Evolutionary conservation across 106 monocot species (phyloP).

Genomic region (Vanilla planifolia): DNA sequence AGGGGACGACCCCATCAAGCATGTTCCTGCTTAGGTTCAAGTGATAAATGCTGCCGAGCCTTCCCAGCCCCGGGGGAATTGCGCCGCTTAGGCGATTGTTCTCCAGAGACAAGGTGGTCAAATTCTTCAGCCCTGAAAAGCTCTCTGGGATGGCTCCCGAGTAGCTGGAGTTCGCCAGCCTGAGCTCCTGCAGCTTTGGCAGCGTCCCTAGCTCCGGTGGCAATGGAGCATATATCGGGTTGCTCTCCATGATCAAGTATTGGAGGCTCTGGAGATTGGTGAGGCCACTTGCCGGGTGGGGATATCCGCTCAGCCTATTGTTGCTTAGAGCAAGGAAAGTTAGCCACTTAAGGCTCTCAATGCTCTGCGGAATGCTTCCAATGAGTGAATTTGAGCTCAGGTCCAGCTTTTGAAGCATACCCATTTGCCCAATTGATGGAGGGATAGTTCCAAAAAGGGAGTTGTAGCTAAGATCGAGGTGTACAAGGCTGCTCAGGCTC

Average conservation of each 20-base stretch:
- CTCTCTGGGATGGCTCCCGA: constrained; percentile 55
- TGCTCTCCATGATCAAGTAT: constrained; percentile 77
- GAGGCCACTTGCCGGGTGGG: constrained; percentile 30
- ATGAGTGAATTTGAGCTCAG: constrained; percentile 66
- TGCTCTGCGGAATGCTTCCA: constrained; percentile 42
- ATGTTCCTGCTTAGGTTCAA: constrained; percentile 79
- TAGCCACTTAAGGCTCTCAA: constrained; percentile 30
- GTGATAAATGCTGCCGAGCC: constrained; percentile 60
- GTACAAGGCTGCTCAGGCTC: constrained; percentile 30
- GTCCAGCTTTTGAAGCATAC: constrained; percentile 77
- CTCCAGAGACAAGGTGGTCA: constrained; percentile 73
- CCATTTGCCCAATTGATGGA: constrained; percentile 41
- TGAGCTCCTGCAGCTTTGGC: constrained; percentile 62
- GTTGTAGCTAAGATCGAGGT: constrained; percentile 84
- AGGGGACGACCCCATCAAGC: constrained; percentile 64
- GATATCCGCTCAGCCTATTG: constrained; percentile 52
- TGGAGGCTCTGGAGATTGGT: constrained; percentile 61
- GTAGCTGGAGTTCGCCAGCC: constrained; percentile 73
- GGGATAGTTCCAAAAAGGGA: constrained; percentile 64
- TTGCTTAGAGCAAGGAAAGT: constrained; percentile 70
- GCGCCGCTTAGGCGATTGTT: constrained; percentile 61
- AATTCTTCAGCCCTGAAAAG: constrained; percentile 46
- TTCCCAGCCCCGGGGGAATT: constrained; percentile 44
- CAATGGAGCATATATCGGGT: constrained; percentile 50
- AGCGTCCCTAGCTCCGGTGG: constrained; percentile 62